phyloP scores from a whole-genome alignment of 208 protist species.

The Acanthamoeba lenticulata region DNA sequence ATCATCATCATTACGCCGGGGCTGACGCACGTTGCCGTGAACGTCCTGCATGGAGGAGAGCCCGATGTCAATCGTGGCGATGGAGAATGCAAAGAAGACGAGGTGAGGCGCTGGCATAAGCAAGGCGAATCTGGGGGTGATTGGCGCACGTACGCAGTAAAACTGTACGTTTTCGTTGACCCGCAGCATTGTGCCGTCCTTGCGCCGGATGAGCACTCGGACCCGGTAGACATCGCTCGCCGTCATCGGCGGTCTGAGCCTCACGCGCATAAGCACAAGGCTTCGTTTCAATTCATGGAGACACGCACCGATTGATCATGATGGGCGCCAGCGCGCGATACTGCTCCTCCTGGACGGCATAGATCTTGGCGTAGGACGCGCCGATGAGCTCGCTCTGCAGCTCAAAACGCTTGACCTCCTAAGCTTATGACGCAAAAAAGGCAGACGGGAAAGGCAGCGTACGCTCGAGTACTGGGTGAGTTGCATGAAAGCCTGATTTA shows the following conservation, averaged over 20 bases:
- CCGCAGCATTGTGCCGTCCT: neutral
- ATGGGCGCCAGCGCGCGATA: neutral
- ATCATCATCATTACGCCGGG: neutral
- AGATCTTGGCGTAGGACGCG: neutral
- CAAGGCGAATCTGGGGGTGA: too few relatives aligned
- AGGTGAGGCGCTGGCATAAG: too few relatives aligned
- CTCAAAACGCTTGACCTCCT: too few relatives aligned
- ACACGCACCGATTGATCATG: slow-evolving; percentile 10
- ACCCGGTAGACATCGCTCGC: neutral
- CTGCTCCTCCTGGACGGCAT: neutral
- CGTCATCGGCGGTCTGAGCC: slow-evolving; percentile 13
- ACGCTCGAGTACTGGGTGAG: neutral
- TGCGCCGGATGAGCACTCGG: neutral
- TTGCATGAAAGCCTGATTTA: neutral
- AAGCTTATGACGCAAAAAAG: too few relatives aligned
- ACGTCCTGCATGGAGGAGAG: too few relatives aligned
- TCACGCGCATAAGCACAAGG: too few relatives aligned
- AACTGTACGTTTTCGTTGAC: slow-evolving; percentile 14
- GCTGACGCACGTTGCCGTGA: neutral
- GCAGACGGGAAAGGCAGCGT: neutral
- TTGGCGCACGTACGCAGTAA: neutral
- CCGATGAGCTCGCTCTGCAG: neutral
- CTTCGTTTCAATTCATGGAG: too few relatives aligned
- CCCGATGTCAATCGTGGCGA: too few relatives aligned
- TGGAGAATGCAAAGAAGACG: too few relatives aligned